Base-by-base conservation (phyloP, 371 early-diverging fungal species). In the Mortierella sp. region DNA sequence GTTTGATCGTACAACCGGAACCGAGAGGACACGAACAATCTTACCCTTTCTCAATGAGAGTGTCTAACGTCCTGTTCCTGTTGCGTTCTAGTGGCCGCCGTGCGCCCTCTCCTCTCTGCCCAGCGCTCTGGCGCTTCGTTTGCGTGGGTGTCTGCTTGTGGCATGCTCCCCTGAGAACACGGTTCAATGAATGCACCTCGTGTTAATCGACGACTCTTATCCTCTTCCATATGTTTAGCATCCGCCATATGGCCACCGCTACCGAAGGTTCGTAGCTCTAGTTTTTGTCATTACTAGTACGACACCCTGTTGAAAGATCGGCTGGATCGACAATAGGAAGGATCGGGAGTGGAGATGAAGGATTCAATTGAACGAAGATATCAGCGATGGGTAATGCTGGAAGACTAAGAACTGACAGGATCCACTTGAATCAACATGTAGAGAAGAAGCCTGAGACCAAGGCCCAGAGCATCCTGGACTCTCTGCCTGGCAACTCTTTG, bases 401-500 rank as follows among this genome's bases (percentile, higher is more conserved):
- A 4, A 34, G 34, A 34, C 34, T 10, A 10, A 10, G 34, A 34
- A 34, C 34, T 34, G 34, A 34, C 34, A 34, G 34, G 7, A 34
- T 10, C 21, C 24, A 19, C 51, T 2, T 50, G 14, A 12, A 21
- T 46, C 50, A 38, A 64, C 68, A 76, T 34, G 4, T 41, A 55
- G 78, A 76, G 78, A 76, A 76, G 71, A 70, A 76, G 71, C 78
- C 78, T 34, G 78, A 76, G 70, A 62, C 50, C 78, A 92, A 93
- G 84, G 95, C 96, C 57, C 83, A 85, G 78, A 89, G 93, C 83
- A 87, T 97, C 72, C 89, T 98, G 79, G 93, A 94, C 76, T 81
- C 91, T 42, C 91, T 97, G 80, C 98, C 98, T 61, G 97, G 97
- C 39, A 90, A 94, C 80, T 90, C 89, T 57, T 74, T 95, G 61